Base-by-base conservation (phyloP, 345 rosid species). In the Camelina laxa region DNA sequence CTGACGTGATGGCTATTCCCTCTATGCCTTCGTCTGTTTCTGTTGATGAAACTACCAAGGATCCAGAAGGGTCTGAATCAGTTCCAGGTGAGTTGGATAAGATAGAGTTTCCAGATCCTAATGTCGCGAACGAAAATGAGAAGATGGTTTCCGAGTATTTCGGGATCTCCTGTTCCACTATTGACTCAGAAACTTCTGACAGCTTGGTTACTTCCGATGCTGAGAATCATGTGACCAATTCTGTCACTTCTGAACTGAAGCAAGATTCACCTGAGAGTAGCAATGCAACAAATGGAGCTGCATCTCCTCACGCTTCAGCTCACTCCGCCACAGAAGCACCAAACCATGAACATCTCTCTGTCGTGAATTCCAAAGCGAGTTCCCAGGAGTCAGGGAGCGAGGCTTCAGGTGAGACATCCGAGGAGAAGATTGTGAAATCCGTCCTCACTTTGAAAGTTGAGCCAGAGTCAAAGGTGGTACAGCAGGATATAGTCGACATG, bases 91-190 rank as follows among this genome's bases (percentile, higher is more conserved):
- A 89, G 59, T 47, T 92, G 27, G 96, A 96, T 22, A 89, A 81
- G 84, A 86, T 96, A 13, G 99, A 96, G 89, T 96, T 96, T 69
- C 99, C 98, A 7, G 99, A 96, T 82, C 99, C 97, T 0, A 89
- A 92, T 53, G 84, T 96, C 54, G 95, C 70, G 20, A 92, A 92
- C 47, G 99, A 96, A 79, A 90, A 91, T 77, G 89, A 92, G 84
- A 83, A 87, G 85, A 96, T 96, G 99, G 88, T 96, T 68, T 91
- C 99, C 0, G 99, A 96, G 84, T 96, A 96, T 74, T 84, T 86
- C 73, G 90, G 83, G 75, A 84, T 92, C 60, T 59, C 93, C n/a
- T 79, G 86, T 74, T 66, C 85, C 61, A 72, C 73, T 71, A 33
- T 83, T 58, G 96, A 86, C 65, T 85, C 97, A 2, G 88, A 85